Evolutionary conservation across 805 yeast genomes (phyloP), one percentile per base, ranked within the genome.

Genomic region (Myxozyma melibiosi): DNA sequence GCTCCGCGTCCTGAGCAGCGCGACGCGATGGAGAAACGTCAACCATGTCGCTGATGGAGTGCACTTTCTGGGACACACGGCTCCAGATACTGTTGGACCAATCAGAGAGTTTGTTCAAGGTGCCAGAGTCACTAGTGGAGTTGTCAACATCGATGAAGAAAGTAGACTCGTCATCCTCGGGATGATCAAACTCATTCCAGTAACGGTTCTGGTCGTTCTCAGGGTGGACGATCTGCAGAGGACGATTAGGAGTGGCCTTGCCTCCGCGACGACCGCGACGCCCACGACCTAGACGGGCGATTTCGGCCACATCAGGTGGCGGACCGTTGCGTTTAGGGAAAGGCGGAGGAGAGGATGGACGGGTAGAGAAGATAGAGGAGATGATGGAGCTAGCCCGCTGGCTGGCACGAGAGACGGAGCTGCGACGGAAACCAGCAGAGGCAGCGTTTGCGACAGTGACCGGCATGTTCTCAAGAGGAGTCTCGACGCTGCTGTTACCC

Each of bases 171-270:
- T 68, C 73, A 55, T 74, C 82, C 42, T 71, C 87, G 0, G 84
- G 82, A 64, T 84, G 76, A 65, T 84, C 88, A 66, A 84, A 84
- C 70, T 84, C 88, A 65, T 84, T 84, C 88, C 88, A 84, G 67
- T 84, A 84, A 44, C 84, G 68, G 39, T 70, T 64, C 49, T 69
- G 51, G 31, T 68, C 61, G 18, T 43, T 48, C 38, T 34, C 50
- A 20, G 16, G 30, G 14, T 24, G 55, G 13, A 51, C 53, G 47
- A 51, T 45, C n/a, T 33, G 25, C 37, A 55, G 24, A 7, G 44
- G 39, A 18, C 63, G 54, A 1, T 28, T 24, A 40, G 22, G 24
- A 34, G 25, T n/a, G n/a, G n/a, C 25, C n/a, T 25, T 24, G 18
- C 34, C 31, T n/a, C 22, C 34, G 13, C 20, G 34, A 62, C 59